phyloP scores from a whole-genome alignment of 2,329 filamentous ascomycete species.

The Neopestalotiopsis rosae region DNA sequence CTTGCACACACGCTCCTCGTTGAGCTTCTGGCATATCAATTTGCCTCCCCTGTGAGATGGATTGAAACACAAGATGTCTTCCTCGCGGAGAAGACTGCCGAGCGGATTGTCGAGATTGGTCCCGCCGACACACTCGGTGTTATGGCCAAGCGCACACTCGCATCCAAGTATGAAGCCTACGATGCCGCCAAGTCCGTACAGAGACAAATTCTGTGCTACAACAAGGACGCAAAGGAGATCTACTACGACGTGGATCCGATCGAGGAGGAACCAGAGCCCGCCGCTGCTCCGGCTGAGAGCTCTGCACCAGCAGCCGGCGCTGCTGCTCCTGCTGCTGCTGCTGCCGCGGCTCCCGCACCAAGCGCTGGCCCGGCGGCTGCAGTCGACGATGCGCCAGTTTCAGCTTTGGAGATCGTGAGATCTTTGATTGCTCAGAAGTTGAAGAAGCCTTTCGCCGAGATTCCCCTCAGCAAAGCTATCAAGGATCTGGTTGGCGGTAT shows the following conservation, averaged over 20 bases:
- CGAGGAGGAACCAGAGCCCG: constrained; percentile 81
- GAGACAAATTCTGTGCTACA: constrained; percentile 98
- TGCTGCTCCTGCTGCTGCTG: constrained; percentile 42
- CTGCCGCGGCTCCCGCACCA: constrained; percentile 58
- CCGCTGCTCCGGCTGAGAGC: constrained; percentile 49
- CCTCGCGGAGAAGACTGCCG: constrained; percentile 91
- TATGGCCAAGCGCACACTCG: constrained; percentile 95
- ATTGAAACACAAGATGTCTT: constrained; percentile 99
- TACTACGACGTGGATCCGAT: constrained; percentile 98
- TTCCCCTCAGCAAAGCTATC: constrained; percentile 94
- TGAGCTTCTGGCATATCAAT: constrained; percentile 98
- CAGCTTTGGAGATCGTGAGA: constrained; percentile 87
- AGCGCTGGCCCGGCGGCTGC: constrained; percentile 86
- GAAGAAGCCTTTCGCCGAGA: constrained; percentile 89
- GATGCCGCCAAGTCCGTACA: constrained; percentile 96
- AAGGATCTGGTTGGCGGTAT: constrained; percentile 97
- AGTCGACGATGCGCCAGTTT: constrained; percentile 84
- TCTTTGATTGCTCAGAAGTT: constrained; percentile 94
- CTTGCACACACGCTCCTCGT: constrained; percentile 97
- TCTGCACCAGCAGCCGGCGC: constrained; percentile 44
- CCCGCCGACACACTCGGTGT: constrained; percentile 95
- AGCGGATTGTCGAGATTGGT: constrained; percentile 97
- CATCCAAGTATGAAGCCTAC: constrained; percentile 98
- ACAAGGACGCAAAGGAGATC: constrained; percentile 98
- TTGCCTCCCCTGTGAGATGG: constrained; percentile 98